A percentile compares a stretch with the other conserved stretches of the same genome.
These are phyloP conservation scores for Neofusicoccum laricinum DNA, from an alignment of 2,329 filamentous ascomycete genomes.

Conservation along the genomic window DNA sequence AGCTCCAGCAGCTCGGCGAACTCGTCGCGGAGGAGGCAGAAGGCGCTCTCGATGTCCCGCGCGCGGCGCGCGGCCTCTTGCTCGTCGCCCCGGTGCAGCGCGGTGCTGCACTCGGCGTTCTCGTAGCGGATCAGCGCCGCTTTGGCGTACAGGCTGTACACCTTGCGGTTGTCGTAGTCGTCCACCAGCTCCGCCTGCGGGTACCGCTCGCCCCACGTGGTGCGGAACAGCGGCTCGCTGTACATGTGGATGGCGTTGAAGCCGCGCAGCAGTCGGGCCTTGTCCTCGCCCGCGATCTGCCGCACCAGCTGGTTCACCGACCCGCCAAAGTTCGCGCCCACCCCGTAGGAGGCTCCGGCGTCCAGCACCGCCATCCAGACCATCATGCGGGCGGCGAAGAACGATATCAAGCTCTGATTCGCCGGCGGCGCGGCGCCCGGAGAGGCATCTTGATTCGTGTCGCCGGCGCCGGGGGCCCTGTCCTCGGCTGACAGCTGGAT, in stretches of 20 bases:
- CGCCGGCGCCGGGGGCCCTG: background rate
- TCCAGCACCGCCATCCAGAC: conserved; percentile 35
- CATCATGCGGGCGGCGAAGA: conserved; percentile 34
- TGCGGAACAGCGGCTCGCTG: conserved; percentile 33
- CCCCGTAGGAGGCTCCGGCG: conserved; percentile 30
- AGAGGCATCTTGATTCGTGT: background rate
- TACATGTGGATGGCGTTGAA: conserved; percentile 32
- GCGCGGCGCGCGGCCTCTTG: conserved; percentile 16
- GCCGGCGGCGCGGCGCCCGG: background rate
- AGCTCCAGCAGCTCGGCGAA: conserved; percentile 21
- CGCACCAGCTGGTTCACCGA: conserved; percentile 4
- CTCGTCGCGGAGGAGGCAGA: conserved; percentile 21
- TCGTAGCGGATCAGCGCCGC: conserved; percentile 32
- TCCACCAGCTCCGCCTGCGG: conserved; percentile 36
- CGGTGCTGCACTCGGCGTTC: conserved; percentile 29
- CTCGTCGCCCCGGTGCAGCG: conserved; percentile 18
- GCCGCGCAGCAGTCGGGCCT: conserved; percentile 20
- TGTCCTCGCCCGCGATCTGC: conserved; percentile 28
- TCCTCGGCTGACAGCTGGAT: conserved; percentile 12
- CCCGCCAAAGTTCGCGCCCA: conserved; percentile 26
- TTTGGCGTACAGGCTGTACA: conserved; percentile 31
- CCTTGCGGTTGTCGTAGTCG: conserved; percentile 35
- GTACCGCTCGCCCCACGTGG: conserved; percentile 34
- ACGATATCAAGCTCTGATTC: conserved; percentile 22
- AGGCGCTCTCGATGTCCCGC: conserved; percentile 18